Conservation (phyloP, 2,329 filamentous ascomycete species). For the Xylariaceae sp. region DNA sequence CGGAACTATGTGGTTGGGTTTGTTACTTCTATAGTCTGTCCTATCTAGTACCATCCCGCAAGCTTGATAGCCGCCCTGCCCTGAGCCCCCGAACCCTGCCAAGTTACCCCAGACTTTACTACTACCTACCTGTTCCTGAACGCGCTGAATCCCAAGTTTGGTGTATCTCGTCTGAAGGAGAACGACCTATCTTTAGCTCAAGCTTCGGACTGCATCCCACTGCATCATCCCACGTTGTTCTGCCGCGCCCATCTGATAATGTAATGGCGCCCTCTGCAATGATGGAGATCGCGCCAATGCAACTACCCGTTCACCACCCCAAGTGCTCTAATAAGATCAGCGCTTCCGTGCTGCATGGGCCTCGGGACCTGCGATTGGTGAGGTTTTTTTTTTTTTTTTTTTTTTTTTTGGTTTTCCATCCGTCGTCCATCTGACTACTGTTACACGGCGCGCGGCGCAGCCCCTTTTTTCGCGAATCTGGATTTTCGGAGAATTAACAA, state of each 20-base stretch:
- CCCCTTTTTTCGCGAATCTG: not conserved
- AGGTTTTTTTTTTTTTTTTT: conserved; percentile 38
- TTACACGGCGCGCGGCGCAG: conserved; percentile 39
- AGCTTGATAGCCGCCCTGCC: not conserved
- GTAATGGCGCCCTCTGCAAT: conserved; percentile 57
- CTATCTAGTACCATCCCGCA: conserved; percentile 17
- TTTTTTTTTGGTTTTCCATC: conserved; percentile 20
- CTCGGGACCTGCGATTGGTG: conserved; percentile 60
- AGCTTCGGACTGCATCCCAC: conserved; percentile 31
- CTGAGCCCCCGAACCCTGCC: no score
- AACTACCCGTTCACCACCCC: conserved; percentile 45
- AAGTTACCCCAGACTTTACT: conserved; percentile 3
- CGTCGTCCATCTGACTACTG: conserved; percentile 9
- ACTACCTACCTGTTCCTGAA: conserved; percentile 4
- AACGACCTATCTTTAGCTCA: conserved; percentile 7
- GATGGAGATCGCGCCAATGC: conserved; percentile 47
- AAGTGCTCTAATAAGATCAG: conserved; percentile 48
- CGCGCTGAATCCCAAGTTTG: conserved; percentile 5
- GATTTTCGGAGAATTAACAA: conserved; percentile 12
- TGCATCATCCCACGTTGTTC: conserved; percentile 43
- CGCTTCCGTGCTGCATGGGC: conserved; percentile 61
- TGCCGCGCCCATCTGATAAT: conserved; percentile 42
- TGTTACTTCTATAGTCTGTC: not conserved
- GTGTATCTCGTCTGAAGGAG: conserved; percentile 4
- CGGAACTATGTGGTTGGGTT: conserved; percentile 6